Conservation (phyloP, 2,329 filamentous ascomycete genomes). For the Aspergillus vadensis region DNA sequence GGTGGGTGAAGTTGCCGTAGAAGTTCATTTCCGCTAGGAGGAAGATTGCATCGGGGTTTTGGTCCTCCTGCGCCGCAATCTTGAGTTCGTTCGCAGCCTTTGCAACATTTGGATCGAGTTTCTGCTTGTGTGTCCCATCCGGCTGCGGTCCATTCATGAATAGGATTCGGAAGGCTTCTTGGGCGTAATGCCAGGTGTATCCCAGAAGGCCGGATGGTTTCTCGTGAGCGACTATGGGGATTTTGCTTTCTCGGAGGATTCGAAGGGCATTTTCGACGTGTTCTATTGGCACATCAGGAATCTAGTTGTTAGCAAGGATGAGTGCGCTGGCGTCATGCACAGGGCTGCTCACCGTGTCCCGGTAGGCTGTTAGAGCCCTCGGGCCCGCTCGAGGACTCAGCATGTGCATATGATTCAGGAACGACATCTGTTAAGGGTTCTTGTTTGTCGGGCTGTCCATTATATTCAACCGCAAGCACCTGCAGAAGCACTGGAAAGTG, state of each 20-base stretch:
- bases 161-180: conserved; percentile 63
- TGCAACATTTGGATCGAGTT: conserved; percentile 48
- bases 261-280: conserved; percentile 36
- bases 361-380: conserved; percentile 22
- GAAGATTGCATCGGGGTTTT: conserved; percentile 77
- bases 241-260: conserved; percentile 32
- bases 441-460: conserved; percentile 22
- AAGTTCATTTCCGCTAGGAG: conserved; percentile 94
- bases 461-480: conserved; percentile 30
- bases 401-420: conserved; percentile 20
- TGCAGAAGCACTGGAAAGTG: conserved; percentile 35
- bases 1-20: conserved; percentile 89
- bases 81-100: conserved; percentile 62
- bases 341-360: conserved; percentile 32
- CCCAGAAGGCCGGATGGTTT: conserved; percentile 62
- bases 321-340: background rate
- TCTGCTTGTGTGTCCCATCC: conserved; percentile 41
- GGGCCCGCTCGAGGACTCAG: conserved; percentile 25
- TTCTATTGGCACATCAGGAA: conserved; percentile 22
- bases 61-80: conserved; percentile 56
- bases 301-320: background rate
- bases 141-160: conserved; percentile 64
- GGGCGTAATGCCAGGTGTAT: conserved; percentile 61
- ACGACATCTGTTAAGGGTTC: conserved; percentile 20
- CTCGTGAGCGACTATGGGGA: conserved; percentile 28